A percentile compares a stretch with the other conserved stretches of the same genome.
Evolutionary conservation across 1,284 basidiomycete species (phyloP).

Genomic region (Xerocomus minutiporus): DNA sequence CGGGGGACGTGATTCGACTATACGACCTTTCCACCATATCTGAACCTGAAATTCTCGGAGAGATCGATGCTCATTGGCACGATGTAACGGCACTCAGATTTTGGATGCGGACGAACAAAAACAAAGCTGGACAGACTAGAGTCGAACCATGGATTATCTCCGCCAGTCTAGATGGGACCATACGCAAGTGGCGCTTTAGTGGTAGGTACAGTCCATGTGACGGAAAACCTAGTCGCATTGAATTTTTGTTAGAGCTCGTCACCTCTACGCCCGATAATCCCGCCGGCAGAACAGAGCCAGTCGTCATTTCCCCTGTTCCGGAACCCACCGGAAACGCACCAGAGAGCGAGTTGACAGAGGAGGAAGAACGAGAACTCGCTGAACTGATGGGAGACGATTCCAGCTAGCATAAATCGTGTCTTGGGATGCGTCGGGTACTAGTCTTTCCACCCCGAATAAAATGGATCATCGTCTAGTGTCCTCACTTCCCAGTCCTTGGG

Average conservation of each 20-base stretch:
- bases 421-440: not conserved
- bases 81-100: slow-evolving; percentile 72
- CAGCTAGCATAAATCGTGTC: slow-evolving; percentile 3
- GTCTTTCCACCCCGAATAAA: slow-evolving; percentile 42
- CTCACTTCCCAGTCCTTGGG: slow-evolving; percentile 44
- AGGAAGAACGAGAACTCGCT: slow-evolving; percentile 76
- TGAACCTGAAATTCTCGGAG: slow-evolving; percentile 61
- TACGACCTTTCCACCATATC: slow-evolving; percentile 64
- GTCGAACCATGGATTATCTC: slow-evolving; percentile 78
- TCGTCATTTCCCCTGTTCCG: slow-evolving; percentile 21
- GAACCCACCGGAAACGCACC: slow-evolving; percentile 18
- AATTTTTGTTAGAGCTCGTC: slow-evolving; percentile 42
- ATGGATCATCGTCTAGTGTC: slow-evolving; percentile 47
- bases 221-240: not conserved
- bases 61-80: slow-evolving; percentile 82
- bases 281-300: slow-evolving; percentile 19
- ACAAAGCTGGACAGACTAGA: slow-evolving; percentile 41
- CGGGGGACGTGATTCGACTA: slow-evolving; percentile 76
- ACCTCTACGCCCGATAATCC: slow-evolving; percentile 39
- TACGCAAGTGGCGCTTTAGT: slow-evolving; percentile 74
- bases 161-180: slow-evolving; percentile 78
- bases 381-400: slow-evolving; percentile 66
- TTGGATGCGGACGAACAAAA: slow-evolving; percentile 56
- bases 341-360: slow-evolving; percentile 53
- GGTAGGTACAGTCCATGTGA: slow-evolving; percentile 43